Conservation (phyloP, 768 basidiomycete genomes). For the Saitozyma sp. region DNA sequence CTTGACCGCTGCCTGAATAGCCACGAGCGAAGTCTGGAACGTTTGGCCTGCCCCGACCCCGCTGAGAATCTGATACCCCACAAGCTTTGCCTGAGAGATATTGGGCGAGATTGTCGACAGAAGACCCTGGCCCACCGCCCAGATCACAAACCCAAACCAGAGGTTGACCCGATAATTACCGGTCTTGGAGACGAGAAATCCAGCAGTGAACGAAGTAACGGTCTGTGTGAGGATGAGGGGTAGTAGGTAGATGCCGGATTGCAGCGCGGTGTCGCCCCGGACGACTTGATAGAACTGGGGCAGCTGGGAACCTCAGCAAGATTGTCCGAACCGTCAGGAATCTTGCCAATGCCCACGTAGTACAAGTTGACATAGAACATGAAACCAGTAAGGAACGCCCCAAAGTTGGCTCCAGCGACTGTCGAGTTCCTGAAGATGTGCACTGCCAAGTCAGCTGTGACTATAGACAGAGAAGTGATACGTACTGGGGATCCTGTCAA, state of each 20-base stretch:
- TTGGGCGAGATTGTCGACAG: slow-evolving; percentile 62
- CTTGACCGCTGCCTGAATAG: slow-evolving; percentile 69
- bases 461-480: too few species aligned
- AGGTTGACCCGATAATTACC: slow-evolving; percentile 65
- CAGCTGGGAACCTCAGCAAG: slow-evolving; percentile 38
- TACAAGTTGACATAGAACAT: slow-evolving; percentile 55
- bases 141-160: slow-evolving; percentile 64
- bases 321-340: too few species aligned
- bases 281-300: slow-evolving; percentile 68
- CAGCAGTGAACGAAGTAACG: slow-evolving; percentile 56
- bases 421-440: slow-evolving; percentile 68
- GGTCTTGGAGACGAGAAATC: slow-evolving; percentile 63
- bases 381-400: slow-evolving; percentile 65
- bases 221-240: slow-evolving; percentile 69
- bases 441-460: slow-evolving; percentile 58
- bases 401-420: slow-evolving; percentile 66
- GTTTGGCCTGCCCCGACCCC: slow-evolving; percentile 63
- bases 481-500: too few species aligned
- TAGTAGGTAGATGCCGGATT: slow-evolving; percentile 64
- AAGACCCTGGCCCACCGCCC: slow-evolving; percentile 67
- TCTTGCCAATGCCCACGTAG: slow-evolving; percentile 48
- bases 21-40: slow-evolving; percentile 37
- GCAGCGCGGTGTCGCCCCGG: slow-evolving; percentile 63
- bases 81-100: slow-evolving; percentile 59
- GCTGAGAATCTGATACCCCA: slow-evolving; percentile 63